These are phyloP conservation scores for Shiraia sp. DNA, from an alignment of 2,329 filamentous ascomycete genomes.

Conservation along the genomic window DNA sequence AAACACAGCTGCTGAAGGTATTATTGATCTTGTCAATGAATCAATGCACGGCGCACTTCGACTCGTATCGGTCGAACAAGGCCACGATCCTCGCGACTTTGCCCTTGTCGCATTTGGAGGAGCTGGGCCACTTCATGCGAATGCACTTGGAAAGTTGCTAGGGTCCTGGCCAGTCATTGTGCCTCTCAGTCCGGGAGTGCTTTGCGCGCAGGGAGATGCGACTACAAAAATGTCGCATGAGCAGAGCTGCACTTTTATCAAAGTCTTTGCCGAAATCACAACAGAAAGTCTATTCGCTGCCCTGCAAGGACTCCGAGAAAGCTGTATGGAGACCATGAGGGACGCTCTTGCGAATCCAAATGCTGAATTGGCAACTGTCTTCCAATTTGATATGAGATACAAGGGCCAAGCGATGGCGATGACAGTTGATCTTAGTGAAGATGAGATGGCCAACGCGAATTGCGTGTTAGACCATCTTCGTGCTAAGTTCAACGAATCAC, in stretches of 20 bases:
- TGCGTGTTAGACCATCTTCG: slow-evolving; percentile 40
- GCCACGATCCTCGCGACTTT: slow-evolving; percentile 56
- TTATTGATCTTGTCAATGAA: slow-evolving; percentile 56
- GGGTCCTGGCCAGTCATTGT: slow-evolving; percentile 59
- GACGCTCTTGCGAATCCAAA: slow-evolving; percentile 39
- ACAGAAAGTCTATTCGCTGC: slow-evolving; percentile 38
- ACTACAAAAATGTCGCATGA: slow-evolving; percentile 56
- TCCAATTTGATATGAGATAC: slow-evolving; percentile 54
- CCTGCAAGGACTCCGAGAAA: slow-evolving; percentile 43
- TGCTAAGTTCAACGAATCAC: slow-evolving; percentile 47
- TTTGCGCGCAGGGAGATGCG: slow-evolving; percentile 56
- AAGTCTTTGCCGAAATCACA: slow-evolving; percentile 44
- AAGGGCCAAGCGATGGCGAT: slow-evolving; percentile 50
- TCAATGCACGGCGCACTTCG: slow-evolving; percentile 57
- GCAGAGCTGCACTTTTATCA: slow-evolving; percentile 52
- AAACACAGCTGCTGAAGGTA: slow-evolving; percentile 52
- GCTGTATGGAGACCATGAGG: slow-evolving; percentile 46
- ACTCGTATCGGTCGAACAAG: slow-evolving; percentile 57
- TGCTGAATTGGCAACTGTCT: slow-evolving; percentile 38
- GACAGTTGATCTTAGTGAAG: slow-evolving; percentile 38
- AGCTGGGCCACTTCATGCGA: slow-evolving; percentile 57
- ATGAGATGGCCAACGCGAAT: slow-evolving; percentile 40
- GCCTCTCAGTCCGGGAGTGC: slow-evolving; percentile 54
- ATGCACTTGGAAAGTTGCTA: slow-evolving; percentile 54
- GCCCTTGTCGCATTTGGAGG: slow-evolving; percentile 57